Evolutionary conservation across 768 basidiomycete genomes (phyloP).

Genomic region (Tylopilus subfusipes): DNA sequence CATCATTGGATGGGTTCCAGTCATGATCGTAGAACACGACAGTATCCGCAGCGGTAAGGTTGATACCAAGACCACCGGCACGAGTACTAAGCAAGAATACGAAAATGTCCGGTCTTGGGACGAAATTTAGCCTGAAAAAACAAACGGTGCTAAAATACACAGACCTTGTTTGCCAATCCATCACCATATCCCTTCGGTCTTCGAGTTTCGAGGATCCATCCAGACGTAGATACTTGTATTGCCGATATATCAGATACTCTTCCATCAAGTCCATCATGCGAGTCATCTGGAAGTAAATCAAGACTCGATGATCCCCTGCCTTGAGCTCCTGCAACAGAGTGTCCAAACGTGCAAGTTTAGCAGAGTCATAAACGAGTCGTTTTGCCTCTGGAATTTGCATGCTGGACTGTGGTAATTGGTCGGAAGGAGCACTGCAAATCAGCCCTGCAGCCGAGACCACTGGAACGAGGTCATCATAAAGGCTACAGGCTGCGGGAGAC

Average conservation of each 20-base stretch:
- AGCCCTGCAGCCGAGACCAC: conserved; percentile 66
- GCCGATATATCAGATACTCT: conserved; percentile 94
- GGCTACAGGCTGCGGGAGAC: conserved; percentile 46
- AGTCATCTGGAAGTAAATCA: conserved; percentile 99
- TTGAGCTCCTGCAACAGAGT: conserved; percentile 88
- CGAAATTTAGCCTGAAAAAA: neutral
- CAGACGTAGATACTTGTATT: conserved; percentile 90
- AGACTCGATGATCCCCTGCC: conserved; percentile 85
- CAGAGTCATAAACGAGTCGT: conserved; percentile 92
- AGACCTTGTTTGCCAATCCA: conserved; percentile 97
- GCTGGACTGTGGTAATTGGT: conserved; percentile 74
- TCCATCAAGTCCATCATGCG: conserved; percentile 99
- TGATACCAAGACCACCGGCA: conserved; percentile 96
- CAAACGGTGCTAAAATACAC: conserved; percentile 17
- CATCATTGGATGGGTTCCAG: conserved; percentile 89
- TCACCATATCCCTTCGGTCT: conserved; percentile 98
- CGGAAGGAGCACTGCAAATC: conserved; percentile 55
- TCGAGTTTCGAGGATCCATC: conserved; percentile 94
- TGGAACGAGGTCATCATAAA: conserved; percentile 51
- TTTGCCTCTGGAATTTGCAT: conserved; percentile 96
- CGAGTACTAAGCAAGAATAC: conserved; percentile 91
- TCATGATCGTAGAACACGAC: conserved; percentile 27
- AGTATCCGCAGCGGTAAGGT: conserved; percentile 69
- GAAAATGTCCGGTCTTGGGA: conserved; percentile 74
- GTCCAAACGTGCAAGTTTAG: conserved; percentile 91